Evolutionary conservation across 768 basidiomycete genomes (phyloP).

Genomic region (Trametes sanguinea): DNA sequence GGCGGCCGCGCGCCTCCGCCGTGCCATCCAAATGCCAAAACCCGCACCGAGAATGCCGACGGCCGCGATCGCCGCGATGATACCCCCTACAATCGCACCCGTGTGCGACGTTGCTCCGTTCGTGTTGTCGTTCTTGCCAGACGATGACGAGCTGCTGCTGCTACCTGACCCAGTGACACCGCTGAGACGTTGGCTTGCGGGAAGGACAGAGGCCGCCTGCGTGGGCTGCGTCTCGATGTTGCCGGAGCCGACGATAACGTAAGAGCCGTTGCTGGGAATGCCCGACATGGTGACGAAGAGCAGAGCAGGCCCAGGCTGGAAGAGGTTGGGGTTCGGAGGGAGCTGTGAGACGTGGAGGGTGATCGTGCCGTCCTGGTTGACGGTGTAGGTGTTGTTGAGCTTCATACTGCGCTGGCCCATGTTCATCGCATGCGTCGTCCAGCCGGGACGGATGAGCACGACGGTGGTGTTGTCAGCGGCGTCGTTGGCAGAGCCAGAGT

Average conservation of each 20-base stretch:
- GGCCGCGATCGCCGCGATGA: conserved; percentile 54
- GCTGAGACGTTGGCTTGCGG: conserved; percentile 47
- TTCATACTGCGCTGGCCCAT: conserved; percentile 84
- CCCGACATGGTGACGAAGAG: conserved; percentile 83
- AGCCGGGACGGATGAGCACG: conserved; percentile 80
- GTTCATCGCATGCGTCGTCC: conserved; percentile 85
- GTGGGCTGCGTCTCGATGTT: conserved; percentile 72
- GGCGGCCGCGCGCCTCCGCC: conserved; percentile 49
- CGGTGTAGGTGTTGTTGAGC: conserved; percentile 83
- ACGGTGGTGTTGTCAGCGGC: conserved; percentile 77
- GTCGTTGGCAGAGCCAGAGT: conserved; percentile 64
- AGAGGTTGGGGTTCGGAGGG: conserved; percentile 81
- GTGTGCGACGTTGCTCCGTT: conserved; percentile 38
- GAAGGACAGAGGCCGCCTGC: conserved; percentile 45
- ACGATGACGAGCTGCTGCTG: conserved; percentile 29
- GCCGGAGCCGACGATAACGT: conserved; percentile 79
- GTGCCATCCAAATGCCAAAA: conserved; percentile 52
- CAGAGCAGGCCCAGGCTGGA: conserved; percentile 88
- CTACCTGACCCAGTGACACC: conserved; percentile 40
- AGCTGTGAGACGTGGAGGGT: conserved; percentile 79
- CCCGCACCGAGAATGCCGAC: conserved; percentile 53
- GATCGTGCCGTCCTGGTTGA: conserved; percentile 75
- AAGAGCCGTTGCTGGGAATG: conserved; percentile 78
- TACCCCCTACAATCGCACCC: conserved; percentile 49
- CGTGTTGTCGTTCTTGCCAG: conserved; percentile 13